Base-by-base conservation (phyloP, 441 rosid genomes). In the Dalechampia spathulata region DNA sequence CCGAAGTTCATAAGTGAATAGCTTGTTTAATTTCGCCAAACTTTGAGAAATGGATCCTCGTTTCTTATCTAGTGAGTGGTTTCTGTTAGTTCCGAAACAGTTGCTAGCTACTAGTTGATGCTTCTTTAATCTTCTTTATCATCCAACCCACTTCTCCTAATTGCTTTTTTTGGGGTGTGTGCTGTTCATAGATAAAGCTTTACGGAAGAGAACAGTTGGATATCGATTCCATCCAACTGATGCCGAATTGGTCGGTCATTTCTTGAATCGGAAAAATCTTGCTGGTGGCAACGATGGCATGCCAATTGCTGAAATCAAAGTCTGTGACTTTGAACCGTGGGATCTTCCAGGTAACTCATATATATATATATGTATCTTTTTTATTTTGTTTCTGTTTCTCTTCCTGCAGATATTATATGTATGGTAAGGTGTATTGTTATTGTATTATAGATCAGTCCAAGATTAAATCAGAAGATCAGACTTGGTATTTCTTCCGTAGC, bases 361-460 rank as follows among this genome's bases (percentile, higher is more conserved):
- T 30, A 30, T 3, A 30, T 30, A 3, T 30, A 30, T 30, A 3
- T 30, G 4, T 30, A 30, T 30, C 34, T 30, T 30, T 30, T 36
- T 21, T 15, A 15, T 21, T 21, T 1, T 27, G 13, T 40, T 46
- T 32, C 2, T 7, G 21, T 14, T 45, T 8, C 6, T 2, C 26
- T 6, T 30, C 8, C 2, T n/a, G 22, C n/a, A n/a, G n/a, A n/a
- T n/a, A n/a, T n/a, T n/a, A n/a, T n/a, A n/a, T n/a, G n/a, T n/a
- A n/a, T n/a, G n/a, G n/a, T n/a, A n/a, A n/a, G n/a, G n/a, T n/a
- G n/a, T n/a, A n/a, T n/a, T n/a, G n/a, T n/a, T n/a, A n/a, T n/a
- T n/a, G n/a, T n/a, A n/a, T n/a, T n/a, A n/a, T 14, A 64, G 68
- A n/a, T 19, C 27, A 17, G 25, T 57, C 63, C n/a, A 50, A 43